These are phyloP conservation scores for Blastocystis sp. DNA, from an alignment of 352 stramenopile species.

Conservation along the genomic window DNA sequence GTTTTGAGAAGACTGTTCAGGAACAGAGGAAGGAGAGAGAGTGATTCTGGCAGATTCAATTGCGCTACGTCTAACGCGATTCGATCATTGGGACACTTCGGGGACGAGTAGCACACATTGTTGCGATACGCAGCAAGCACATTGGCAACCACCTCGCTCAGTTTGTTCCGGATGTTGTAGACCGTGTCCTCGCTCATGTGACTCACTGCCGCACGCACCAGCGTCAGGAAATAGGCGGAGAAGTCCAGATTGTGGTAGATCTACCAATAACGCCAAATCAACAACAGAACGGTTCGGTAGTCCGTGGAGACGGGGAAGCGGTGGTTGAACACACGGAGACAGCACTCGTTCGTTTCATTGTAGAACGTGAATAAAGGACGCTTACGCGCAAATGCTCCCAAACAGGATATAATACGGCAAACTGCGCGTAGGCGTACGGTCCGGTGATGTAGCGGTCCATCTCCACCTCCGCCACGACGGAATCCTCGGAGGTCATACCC, in stretches of 20 bases:
- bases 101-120: not conserved
- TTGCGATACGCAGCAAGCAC: constrained; percentile 46
- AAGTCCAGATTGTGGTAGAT: constrained; percentile 22
- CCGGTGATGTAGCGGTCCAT: constrained; percentile 38
- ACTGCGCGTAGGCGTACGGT: constrained; percentile 36
- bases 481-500: not conserved
- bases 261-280: not conserved
- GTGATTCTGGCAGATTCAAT: constrained; percentile 9
- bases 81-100: not conserved
- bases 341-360: constrained; percentile 32
- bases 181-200: not conserved
- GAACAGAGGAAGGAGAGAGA: constrained; percentile 26
- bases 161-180: not conserved
- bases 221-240: constrained; percentile 11
- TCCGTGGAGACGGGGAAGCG: constrained; percentile 41
- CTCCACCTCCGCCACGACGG: constrained; percentile 27
- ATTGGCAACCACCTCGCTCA: not conserved
- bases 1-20: constrained; percentile 29
- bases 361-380: not conserved
- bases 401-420: constrained; percentile 16
- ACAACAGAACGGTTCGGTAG: not conserved
- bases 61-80: constrained; percentile 4
- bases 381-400: not conserved
- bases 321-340: constrained; percentile 46
- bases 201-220: not conserved